Evolutionary conservation across 306 rosid species (phyloP).

Genomic region (Castanea sativa): DNA sequence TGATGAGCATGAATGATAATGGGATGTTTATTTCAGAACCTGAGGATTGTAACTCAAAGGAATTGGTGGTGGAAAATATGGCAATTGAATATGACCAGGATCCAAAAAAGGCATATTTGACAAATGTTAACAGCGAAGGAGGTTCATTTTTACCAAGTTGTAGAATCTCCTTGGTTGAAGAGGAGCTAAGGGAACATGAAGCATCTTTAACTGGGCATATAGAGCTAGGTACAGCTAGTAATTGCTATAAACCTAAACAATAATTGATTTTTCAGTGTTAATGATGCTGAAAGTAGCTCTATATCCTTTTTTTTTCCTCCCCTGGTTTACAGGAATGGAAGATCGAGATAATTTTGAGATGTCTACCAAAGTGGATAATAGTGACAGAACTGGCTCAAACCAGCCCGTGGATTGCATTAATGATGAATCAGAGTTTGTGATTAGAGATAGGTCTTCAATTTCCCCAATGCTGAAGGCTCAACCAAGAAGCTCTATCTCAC

Average conservation of each 20-base stretch:
- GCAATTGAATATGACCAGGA: slow-evolving; percentile 35
- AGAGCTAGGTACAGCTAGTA: slow-evolving; percentile 43
- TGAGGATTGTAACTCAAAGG: slow-evolving; percentile 27
- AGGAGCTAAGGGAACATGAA: slow-evolving; percentile 35
- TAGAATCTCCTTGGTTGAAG: slow-evolving; percentile 34
- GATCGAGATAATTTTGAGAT: slow-evolving; percentile 33
- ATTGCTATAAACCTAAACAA: slow-evolving; percentile 18
- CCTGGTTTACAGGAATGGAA: slow-evolving; percentile 40
- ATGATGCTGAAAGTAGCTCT: slow-evolving; percentile 14
- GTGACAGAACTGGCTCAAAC: slow-evolving; percentile 24
- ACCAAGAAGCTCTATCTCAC: slow-evolving; percentile 31
- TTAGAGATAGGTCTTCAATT: slow-evolving; percentile 18
- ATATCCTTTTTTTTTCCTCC: slow-evolving; percentile 15
- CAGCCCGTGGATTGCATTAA: slow-evolving; percentile 18
- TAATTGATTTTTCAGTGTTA: slow-evolving; percentile 6
- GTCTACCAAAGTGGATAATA: slow-evolving; percentile 33
- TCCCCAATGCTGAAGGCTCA: slow-evolving; percentile 33
- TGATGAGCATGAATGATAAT: slow-evolving; percentile 23
- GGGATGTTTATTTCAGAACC: slow-evolving; percentile 29
- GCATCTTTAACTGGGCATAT: slow-evolving; percentile 27
- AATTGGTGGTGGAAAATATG: slow-evolving; percentile 25
- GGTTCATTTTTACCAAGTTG: slow-evolving; percentile 14
- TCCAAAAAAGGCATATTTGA: slow-evolving; percentile 15
- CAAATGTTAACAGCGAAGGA: slow-evolving; percentile 13
- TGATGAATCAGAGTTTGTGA: slow-evolving; percentile 27